Conservation (phyloP, 495 filamentous ascomycete genomes). For the Aspergillus baeticus region DNA sequence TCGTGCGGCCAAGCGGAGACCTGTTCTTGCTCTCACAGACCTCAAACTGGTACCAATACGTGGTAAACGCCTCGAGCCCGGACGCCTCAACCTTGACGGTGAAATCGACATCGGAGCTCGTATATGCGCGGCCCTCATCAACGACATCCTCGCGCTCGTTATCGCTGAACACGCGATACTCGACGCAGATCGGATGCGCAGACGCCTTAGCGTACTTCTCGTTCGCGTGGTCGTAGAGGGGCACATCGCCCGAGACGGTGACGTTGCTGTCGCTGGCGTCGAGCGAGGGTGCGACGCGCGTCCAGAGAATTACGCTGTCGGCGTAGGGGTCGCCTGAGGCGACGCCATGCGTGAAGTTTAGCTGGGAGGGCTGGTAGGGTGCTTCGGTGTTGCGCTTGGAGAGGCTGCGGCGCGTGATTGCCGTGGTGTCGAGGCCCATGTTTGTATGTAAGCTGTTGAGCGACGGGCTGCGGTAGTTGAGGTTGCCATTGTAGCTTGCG, state of each 20-base stretch:
- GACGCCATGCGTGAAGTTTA: slow-evolving; percentile 67
- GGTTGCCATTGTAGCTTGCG: slow-evolving; percentile 42
- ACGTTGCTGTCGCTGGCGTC: slow-evolving; percentile 55
- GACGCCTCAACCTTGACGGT: slow-evolving; percentile 64
- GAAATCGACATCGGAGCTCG: slow-evolving; percentile 66
- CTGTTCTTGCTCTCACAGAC: slow-evolving; percentile 46
- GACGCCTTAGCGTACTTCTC: slow-evolving; percentile 27
- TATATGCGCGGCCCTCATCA: slow-evolving; percentile 53
- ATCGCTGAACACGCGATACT: slow-evolving; percentile 49
- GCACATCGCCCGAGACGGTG: slow-evolving; percentile 53
- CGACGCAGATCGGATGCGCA: slow-evolving; percentile 48
- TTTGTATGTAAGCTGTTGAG: slow-evolving; percentile 47
- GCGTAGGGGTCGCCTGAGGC: slow-evolving; percentile 69
- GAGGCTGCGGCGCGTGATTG: slow-evolving; percentile 26
- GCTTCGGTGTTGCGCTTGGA: slow-evolving; percentile 30
- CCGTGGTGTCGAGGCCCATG: slow-evolving; percentile 53
- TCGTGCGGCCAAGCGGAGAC: slow-evolving; percentile 52
- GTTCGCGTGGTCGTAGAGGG: slow-evolving; percentile 57
- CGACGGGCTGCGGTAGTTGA: slow-evolving; percentile 61
- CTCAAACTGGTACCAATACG: slow-evolving; percentile 58
- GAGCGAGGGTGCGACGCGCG: slow-evolving; percentile 53
- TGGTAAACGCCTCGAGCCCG: slow-evolving; percentile 55
- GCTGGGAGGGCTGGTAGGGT: slow-evolving; percentile 39
- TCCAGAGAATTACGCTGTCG: slow-evolving; percentile 66
- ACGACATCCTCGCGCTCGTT: slow-evolving; percentile 27